These are phyloP conservation scores for Neurospora intermedia DNA, from an alignment of 495 filamentous ascomycete species.

Conservation along the genomic window DNA sequence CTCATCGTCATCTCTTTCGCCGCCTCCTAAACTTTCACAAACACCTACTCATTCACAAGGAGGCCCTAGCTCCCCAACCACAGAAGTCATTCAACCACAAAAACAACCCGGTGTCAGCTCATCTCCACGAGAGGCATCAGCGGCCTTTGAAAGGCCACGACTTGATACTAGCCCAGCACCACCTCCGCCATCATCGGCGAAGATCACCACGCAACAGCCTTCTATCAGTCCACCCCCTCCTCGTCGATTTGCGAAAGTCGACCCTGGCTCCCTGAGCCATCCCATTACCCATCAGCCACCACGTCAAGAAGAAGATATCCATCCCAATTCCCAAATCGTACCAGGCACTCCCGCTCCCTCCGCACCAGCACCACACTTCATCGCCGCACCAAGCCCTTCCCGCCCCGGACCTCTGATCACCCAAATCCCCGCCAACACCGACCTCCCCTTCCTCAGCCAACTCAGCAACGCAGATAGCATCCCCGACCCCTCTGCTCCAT, in stretches of 20 bases:
- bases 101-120: neutral
- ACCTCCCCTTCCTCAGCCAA: slow-evolving; percentile 7
- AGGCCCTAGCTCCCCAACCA: neutral
- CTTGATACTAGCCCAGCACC: neutral
- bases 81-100: neutral
- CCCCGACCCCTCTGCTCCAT: neutral
- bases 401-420: slow-evolving; percentile 13
- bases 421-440: slow-evolving; percentile 10
- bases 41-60: neutral
- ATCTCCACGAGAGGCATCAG: neutral
- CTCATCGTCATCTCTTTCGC: neutral
- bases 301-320: neutral
- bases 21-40: neutral
- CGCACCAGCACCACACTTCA: slow-evolving; percentile 2
- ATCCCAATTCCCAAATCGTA: neutral
- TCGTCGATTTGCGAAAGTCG: neutral
- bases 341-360: neutral
- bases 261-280: neutral
- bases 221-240: neutral
- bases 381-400: slow-evolving; percentile 28
- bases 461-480: slow-evolving; percentile 8
- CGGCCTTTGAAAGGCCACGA: neutral
- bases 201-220: neutral
- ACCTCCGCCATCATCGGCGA: neutral
- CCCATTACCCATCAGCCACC: neutral